phyloP scores from a whole-genome alignment of 441 rosid genomes.

The Heliophila coronopifolia region DNA sequence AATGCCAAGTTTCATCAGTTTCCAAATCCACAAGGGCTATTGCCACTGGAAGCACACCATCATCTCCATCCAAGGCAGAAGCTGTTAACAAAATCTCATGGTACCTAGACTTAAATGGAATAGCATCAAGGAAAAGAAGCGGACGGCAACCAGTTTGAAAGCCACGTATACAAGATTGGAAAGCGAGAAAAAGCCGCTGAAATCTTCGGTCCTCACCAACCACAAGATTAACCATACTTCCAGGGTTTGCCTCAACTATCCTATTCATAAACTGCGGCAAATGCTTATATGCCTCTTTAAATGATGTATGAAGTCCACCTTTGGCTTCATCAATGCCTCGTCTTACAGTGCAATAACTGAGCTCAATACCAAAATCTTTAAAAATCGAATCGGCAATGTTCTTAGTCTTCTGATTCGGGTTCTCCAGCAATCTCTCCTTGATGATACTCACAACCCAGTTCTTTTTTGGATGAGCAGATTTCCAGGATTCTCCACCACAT shows the following conservation, averaged over 20 bases:
- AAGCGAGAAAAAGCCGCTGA: conserved; percentile 63
- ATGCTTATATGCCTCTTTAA: conserved; percentile 62
- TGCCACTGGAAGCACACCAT: conserved; percentile 68
- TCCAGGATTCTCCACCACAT: conserved; percentile 81
- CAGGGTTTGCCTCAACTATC: conserved; percentile 63
- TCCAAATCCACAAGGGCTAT: conserved; percentile 71
- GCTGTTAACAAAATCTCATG: conserved; percentile 76
- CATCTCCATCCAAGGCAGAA: conserved; percentile 80
- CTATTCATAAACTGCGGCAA: conserved; percentile 67
- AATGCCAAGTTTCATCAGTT: conserved; percentile 62
- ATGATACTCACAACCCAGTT: conserved; percentile 76
- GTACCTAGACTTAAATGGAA: conserved; percentile 61
- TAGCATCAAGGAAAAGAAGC: conserved; percentile 75
- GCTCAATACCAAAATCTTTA: conserved; percentile 69
- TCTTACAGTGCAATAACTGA: conserved; percentile 72
- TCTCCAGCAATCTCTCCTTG: conserved; percentile 69
- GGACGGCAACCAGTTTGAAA: conserved; percentile 79
- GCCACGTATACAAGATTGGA: conserved; percentile 58
- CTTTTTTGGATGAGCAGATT: conserved; percentile 68
- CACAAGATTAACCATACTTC: conserved; percentile 52
- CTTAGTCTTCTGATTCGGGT: conserved; percentile 76
- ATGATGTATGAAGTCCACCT: conserved; percentile 75
- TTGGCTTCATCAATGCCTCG: conserved; percentile 88
- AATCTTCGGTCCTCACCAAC: conserved; percentile 56
- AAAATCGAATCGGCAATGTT: conserved; percentile 58